phyloP scores from a whole-genome alignment of 192 early-diverging fungal species.

The Helicostylum pulchrum region DNA sequence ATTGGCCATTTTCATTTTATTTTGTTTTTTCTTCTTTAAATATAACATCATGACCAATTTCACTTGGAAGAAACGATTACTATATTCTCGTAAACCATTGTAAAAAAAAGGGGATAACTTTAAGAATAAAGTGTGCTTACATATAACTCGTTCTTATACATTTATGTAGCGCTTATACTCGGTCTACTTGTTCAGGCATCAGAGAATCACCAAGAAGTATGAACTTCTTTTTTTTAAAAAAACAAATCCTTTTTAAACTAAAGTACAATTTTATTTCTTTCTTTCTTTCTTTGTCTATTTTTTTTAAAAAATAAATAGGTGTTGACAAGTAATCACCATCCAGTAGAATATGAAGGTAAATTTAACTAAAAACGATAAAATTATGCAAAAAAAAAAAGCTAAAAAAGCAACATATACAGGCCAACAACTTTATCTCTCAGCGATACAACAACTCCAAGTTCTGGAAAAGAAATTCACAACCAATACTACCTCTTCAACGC shows the following conservation, averaged over 20 bases:
- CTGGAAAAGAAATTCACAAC: slow-evolving; percentile 9
- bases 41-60: background rate
- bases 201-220: no score
- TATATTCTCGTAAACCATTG: slow-evolving; percentile 9
- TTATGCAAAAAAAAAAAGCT: background rate
- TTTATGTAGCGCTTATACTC: no score
- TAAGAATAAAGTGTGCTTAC: no score
- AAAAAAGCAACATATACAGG: background rate
- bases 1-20: background rate
- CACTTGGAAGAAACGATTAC: slow-evolving; percentile 5
- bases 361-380: background rate
- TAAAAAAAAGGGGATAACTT: background rate
- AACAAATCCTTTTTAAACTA: no score
- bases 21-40: background rate
- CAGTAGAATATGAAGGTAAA: slow-evolving; percentile 5
- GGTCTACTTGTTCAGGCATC: no score
- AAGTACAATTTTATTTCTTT: no score
- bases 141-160: no score
- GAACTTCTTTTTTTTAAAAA: no score
- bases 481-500: background rate
- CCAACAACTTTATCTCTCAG: slow-evolving; percentile 15
- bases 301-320: no score
- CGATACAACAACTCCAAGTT: slow-evolving; percentile 11
- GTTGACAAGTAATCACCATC: no score
- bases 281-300: no score